Evolutionary conservation across 2,329 filamentous ascomycete species (phyloP), one percentile per base, ranked within the genome.

Genomic region (Plenodomus biglobosus): DNA sequence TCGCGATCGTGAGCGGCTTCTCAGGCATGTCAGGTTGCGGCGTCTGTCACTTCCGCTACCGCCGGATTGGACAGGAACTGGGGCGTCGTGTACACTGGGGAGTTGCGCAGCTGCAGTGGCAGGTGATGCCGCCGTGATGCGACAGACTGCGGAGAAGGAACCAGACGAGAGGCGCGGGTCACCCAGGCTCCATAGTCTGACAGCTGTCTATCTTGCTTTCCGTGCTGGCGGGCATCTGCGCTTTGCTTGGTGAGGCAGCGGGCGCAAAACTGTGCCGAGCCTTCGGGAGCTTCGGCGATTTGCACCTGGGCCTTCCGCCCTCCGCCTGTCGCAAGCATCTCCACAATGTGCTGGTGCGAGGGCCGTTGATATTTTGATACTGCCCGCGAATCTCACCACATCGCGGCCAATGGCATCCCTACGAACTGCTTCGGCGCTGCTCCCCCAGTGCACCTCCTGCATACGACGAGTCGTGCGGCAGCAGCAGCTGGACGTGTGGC

Each of bases 1-100:
- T 90, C 62, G 90, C 90, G 63, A 94, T 87, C 7, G 87, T 91
- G 50, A 90, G 80, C 46, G 85, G 85, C 77, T 87, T 91, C 69
- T 94, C 88, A 64, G 87, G 88, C 89, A 94, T 92, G 61, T 32
- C 27, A 32, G 27, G 27, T 62, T 64, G 66, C 55, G 55, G 60
- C 54, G 62, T 48, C 50, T 45, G 36, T 51, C 58, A 54, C 50
- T 56, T 44, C 48, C 53, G 55, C 54, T 54, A 52, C 40, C 50
- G 54, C 50, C 43, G 58, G 55, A 61, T 60, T 63, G 60, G 56
- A 49, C 46, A 34, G 40, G 41, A 49, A 45, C 42, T 48, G 50
- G 48, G 58, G n/a, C n/a, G 52, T 55, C 44, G 52, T 61, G 58
- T 50, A 48, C 51, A 38, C n/a, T n/a, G n/a, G n/a, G n/a, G n/a